A percentile compares a stretch with the other conserved stretches of the same genome.
These are phyloP conservation scores for Cinnamomum chago DNA, from an alignment of 164 flowering plant species.

Conservation along the genomic window DNA sequence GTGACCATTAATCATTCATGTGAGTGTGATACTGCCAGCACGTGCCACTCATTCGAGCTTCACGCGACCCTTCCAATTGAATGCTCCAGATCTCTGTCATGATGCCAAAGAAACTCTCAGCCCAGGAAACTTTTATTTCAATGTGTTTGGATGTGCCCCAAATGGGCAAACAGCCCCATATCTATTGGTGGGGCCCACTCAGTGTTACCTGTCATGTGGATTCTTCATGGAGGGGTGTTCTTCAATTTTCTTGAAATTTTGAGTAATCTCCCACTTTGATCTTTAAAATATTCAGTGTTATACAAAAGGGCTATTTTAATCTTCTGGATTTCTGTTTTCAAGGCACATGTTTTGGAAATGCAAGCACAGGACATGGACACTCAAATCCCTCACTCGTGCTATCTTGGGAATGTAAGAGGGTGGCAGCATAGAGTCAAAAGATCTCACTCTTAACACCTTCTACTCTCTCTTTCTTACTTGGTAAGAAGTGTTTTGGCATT, in stretches of 20 bases:
- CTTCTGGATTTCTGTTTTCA: background rate
- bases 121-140: no score
- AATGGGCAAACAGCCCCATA: background rate
- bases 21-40: background rate
- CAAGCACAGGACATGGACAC: background rate
- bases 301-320: background rate
- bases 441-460: background rate
- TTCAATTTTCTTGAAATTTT: no score
- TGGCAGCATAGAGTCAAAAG: background rate
- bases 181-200: background rate
- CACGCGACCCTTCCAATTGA: background rate
- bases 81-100: no score
- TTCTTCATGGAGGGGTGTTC: no score
- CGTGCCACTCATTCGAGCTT: background rate
- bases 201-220: background rate
- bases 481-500: background rate
- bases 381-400: slow-evolving; percentile 11
- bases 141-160: background rate
- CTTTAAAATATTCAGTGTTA: background rate
- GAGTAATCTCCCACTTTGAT: no score
- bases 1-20: background rate
- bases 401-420: slow-evolving; percentile 2
- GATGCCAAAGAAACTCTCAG: background rate
- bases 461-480: background rate
- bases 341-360: slow-evolving; percentile 4